phyloP scores from a whole-genome alignment of 2,329 filamentous ascomycete species.

The Curvularia verruculosa region DNA sequence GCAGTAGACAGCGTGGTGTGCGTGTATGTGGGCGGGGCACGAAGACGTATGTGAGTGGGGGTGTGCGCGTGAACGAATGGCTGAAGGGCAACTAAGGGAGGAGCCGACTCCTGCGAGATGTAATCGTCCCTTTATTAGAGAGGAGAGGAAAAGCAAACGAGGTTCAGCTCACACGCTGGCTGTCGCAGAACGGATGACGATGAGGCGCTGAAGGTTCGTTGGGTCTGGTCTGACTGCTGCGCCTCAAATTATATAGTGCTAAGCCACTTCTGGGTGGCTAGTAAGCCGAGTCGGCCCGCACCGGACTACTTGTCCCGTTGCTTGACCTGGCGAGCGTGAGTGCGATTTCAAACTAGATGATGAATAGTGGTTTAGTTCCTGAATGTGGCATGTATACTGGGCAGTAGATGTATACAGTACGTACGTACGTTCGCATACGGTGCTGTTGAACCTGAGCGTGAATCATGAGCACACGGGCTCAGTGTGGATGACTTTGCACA shows the following conservation, averaged over 20 bases:
- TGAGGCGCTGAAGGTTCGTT: background rate
- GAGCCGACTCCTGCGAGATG: background rate
- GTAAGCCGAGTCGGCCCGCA: constrained; percentile 16
- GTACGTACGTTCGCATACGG: background rate
- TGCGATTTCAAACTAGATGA: background rate
- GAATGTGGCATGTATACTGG: background rate
- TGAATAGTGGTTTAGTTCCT: background rate
- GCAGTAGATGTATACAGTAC: background rate
- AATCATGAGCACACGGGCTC: background rate
- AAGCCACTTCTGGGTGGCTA: constrained; percentile 22
- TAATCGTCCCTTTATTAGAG: background rate
- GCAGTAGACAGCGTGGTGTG: background rate
- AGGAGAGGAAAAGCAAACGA: background rate
- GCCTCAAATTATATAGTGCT: constrained; percentile 14
- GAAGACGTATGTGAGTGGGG: background rate
- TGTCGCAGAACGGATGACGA: background rate
- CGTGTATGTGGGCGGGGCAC: background rate
- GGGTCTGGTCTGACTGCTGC: constrained; percentile 6
- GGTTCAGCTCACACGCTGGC: background rate
- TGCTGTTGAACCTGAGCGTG: background rate
- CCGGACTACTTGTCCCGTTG: background rate
- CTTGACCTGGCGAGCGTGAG: background rate
- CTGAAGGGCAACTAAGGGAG: background rate
- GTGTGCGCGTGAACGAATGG: background rate
- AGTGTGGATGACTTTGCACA: background rate